Conservation (phyloP, 805 yeast genomes). For the Torulaspora microellipsoides region DNA sequence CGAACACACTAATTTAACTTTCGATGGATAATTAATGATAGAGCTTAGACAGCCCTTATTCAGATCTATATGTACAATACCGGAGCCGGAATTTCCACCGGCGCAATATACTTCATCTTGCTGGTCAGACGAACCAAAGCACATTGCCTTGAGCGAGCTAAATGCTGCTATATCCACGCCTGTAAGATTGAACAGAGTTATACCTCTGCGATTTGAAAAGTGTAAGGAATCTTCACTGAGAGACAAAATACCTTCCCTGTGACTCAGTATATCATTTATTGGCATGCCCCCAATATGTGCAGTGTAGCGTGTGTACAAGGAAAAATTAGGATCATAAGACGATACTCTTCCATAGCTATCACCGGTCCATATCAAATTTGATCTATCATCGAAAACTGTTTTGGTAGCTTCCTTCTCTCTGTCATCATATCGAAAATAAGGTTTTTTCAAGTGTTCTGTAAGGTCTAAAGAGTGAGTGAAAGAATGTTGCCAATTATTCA, state of each 20-base stretch:
- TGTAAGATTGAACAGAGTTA: slow-evolving; percentile 36
- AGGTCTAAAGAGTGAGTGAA: slow-evolving; percentile 29
- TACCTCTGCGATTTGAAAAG: slow-evolving; percentile 55
- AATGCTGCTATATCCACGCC: slow-evolving; percentile 33
- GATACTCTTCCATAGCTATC: slow-evolving; percentile 52
- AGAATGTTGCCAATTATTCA: slow-evolving; percentile 37
- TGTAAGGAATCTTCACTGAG: slow-evolving; percentile 49
- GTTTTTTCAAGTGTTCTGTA: slow-evolving; percentile 31
- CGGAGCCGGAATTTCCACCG: slow-evolving; percentile 33
- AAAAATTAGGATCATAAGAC: slow-evolving; percentile 44
- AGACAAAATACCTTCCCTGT: slow-evolving; percentile 55
- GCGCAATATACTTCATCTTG: slow-evolving; percentile 45
- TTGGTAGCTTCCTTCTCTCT: slow-evolving; percentile 31
- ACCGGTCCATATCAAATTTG: slow-evolving; percentile 83
- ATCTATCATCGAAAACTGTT: slow-evolving; percentile 59
- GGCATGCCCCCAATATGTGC: slow-evolving; percentile 45
- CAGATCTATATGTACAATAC: slow-evolving; percentile 42
- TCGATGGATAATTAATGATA: slow-evolving; percentile 40
- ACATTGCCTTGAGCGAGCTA: slow-evolving; percentile 38
- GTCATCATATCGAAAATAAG: slow-evolving; percentile 31
- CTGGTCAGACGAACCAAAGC: slow-evolving; percentile 37
- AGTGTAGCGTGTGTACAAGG: slow-evolving; percentile 53
- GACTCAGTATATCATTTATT: slow-evolving; percentile 49
- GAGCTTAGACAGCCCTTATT: slow-evolving; percentile 37
- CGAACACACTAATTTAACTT: slow-evolving; percentile 45